Evolutionary conservation across 2,329 filamentous ascomycete genomes (phyloP), one percentile per base, ranked within the genome.

Genomic region (Colletotrichum noveboracense): DNA sequence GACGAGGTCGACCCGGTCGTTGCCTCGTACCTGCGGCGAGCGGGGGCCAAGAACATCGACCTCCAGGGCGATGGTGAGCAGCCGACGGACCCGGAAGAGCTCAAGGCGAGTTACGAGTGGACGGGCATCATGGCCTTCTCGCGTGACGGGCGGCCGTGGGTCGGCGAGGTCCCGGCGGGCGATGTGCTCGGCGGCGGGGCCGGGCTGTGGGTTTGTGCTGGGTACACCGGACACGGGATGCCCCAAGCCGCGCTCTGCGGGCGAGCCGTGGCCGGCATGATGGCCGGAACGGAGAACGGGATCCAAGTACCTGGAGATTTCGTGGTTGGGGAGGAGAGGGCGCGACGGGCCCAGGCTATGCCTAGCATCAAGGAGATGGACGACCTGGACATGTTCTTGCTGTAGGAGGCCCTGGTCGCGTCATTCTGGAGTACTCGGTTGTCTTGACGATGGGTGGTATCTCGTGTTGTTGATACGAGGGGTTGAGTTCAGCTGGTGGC

Each of bases 81-180:
- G 79, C n/a, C 81, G 82, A 9, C 86, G 87, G 43, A 83, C 26
- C 24, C 84, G 48, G 81, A 87, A 36, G 84, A 87, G 60, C 83
- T 94, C 24, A 80, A 84, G 26, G 88, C 90, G 12, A 84, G 89
- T 34, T 91, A 89, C 81, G 91, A 94, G 81, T 96, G 94, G 94
- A 94, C 93, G 3, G 94, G 94, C 0, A 94, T 96, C 78, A 96
- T 96, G 94, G 94, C 93, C 0, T 96, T 92, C 83, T 92, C 91
- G 34, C 86, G 91, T 8, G 94, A 96, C 81, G 86, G 89, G 0
- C 83, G 89, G 66, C 94, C 94, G 0, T 96, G 93, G 92, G 92
- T 96, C 3, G 94, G 94, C 0, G 83, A 85, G 12, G 90, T 96
- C n/a, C 92, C 92, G 1, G 84, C 84, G 43, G 79, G 82, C 7